Base-by-base conservation (phyloP, 345 rosid genomes). In the Ricinus communis region DNA sequence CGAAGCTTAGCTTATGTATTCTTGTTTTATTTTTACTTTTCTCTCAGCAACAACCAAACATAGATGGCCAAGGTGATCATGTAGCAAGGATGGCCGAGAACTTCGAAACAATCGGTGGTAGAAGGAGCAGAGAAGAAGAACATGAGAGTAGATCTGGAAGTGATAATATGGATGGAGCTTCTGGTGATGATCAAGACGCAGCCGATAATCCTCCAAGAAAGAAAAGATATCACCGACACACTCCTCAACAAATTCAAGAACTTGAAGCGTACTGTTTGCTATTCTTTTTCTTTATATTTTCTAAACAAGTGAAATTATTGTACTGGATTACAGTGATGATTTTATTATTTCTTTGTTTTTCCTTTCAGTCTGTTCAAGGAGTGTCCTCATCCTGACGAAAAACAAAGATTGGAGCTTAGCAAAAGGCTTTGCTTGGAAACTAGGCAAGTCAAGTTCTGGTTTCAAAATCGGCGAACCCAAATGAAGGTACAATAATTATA, bases 231-330 rank as follows among this genome's bases (percentile, higher is more conserved):
- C 98, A 96, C 90, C 98, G 99, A 82, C 99, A 96, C 88, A 96
- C 98, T 76, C 98, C 99, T 60, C 98, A 91, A 60, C 99, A 96
- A 90, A 96, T 96, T 91, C 99, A 93, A 78, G 99, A 96, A 31
- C 99, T 96, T 25, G 99, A 96, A 86, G 58, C 91, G 99, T 96
- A 89, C 36, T 82, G 30, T 68, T 69, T 43, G 31, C n/a, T 71
- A 18, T 19, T 36, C 8, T 41, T 12, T 25, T 43, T 43, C 14
- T 43, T 8, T 8, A 4, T 43, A 4, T 43, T 43, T 43, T 33
- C 2, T 4, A 43, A 10, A 10, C 50, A 4, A 10, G 49, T 62
- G 5, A 22, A 31, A 28, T 49, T 5, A 38, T 19, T 68, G 36
- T 15, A 53, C 10, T 12, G 21, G 56, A 25, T 56, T 55, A 6